Evolutionary conservation across 2,329 filamentous ascomycete species (phyloP).

Genomic region (Emergomyces africanus): DNA sequence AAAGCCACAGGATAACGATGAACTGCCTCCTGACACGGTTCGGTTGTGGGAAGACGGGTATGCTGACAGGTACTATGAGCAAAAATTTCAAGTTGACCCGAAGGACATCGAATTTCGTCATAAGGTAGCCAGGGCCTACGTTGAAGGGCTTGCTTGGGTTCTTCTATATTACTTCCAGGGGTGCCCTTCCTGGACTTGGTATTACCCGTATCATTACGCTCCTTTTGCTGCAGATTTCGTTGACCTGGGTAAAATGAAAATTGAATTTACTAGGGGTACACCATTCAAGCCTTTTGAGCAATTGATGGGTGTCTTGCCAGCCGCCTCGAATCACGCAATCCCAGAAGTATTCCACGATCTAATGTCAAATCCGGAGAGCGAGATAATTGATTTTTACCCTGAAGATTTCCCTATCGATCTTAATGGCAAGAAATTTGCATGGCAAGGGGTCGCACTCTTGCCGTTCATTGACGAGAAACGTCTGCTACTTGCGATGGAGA

Average conservation of each 20-base stretch:
- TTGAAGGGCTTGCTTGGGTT: slow-evolving; percentile 91
- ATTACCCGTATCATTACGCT: slow-evolving; percentile 96
- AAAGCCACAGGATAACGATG: slow-evolving; percentile 36
- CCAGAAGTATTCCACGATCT: slow-evolving; percentile 78
- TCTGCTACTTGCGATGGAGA: slow-evolving; percentile 66
- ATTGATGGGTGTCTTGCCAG: slow-evolving; percentile 93
- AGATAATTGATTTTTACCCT: slow-evolving; percentile 96
- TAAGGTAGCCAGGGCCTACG: slow-evolving; percentile 80
- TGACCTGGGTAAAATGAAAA: slow-evolving; percentile 63
- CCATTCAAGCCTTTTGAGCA: slow-evolving; percentile 93
- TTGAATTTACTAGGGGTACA: slow-evolving; percentile 70
- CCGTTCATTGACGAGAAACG: slow-evolving; percentile 94
- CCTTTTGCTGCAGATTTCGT: slow-evolving; percentile 94
- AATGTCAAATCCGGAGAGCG: slow-evolving; percentile 77
- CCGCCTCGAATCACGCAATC: slow-evolving; percentile 82
- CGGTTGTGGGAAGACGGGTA: slow-evolving; percentile 93
- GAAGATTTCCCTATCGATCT: slow-evolving; percentile 86
- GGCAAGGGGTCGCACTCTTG: slow-evolving; percentile 87
- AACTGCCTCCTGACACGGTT: slow-evolving; percentile 64
- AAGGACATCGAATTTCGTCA: slow-evolving; percentile 76
- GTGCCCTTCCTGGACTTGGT: slow-evolving; percentile 98
- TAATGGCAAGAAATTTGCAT: slow-evolving; percentile 97
- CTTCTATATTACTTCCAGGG: slow-evolving; percentile 96
- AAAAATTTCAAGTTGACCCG: slow-evolving; percentile 80
- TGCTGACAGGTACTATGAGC: slow-evolving; percentile 88